Evolutionary conservation across 768 basidiomycete genomes (phyloP).

Genomic region (Lyophyllum decastes): DNA sequence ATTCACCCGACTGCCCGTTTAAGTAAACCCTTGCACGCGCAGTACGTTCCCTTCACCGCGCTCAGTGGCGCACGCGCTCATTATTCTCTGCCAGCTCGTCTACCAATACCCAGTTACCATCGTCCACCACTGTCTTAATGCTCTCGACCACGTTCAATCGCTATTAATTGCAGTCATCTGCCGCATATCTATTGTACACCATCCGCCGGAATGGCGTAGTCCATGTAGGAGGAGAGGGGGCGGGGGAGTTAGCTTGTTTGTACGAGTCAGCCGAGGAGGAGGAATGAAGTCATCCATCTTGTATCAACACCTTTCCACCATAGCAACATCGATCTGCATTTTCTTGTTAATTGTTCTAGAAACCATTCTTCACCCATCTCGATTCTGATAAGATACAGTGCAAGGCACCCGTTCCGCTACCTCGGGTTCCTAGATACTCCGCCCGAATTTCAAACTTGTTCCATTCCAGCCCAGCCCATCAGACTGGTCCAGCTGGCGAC

Average conservation of each 20-base stretch:
- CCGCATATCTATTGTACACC: conserved; percentile 16
- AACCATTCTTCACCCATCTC: background rate
- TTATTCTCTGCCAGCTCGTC: background rate
- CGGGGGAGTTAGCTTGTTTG: conserved; percentile 11
- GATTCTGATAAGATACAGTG: conserved; percentile 8
- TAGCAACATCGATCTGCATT: conserved; percentile 26
- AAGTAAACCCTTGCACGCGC: conserved; percentile 32
- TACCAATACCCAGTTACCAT: conserved; percentile 16
- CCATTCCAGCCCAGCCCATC: background rate
- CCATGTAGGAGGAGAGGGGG: conserved; percentile 12
- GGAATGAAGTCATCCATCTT: conserved; percentile 37
- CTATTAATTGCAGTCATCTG: conserved; percentile 12
- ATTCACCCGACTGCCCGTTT: conserved; percentile 67
- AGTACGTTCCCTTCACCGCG: conserved; percentile 7
- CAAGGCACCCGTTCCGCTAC: conserved; percentile 17
- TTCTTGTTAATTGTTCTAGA: conserved; percentile 16
- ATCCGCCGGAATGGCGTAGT: conserved; percentile 15
- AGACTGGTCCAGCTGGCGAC: background rate
- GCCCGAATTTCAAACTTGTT: background rate
- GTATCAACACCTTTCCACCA: conserved; percentile 28
- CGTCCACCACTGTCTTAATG: conserved; percentile 16
- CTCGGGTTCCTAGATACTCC: conserved; percentile 17
- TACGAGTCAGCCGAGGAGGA: conserved; percentile 29
- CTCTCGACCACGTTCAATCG: conserved; percentile 16
- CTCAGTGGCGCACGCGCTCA: conserved; percentile 11